Conservation (phyloP, 345 rosid genomes). For the Gossypium rotundifolium region DNA sequence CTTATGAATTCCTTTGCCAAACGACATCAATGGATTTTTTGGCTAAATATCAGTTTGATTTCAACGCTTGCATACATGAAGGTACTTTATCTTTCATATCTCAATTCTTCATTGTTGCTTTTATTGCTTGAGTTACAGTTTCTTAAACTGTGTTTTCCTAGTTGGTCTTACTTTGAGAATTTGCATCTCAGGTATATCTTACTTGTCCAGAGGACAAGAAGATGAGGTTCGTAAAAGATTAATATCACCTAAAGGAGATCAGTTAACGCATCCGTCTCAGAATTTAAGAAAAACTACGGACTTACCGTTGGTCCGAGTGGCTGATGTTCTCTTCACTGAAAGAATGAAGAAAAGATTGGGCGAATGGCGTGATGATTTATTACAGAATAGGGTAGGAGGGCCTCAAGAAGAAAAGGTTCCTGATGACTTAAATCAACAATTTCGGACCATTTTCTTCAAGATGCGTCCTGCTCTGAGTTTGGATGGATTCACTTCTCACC, state of each 20-base stretch:
- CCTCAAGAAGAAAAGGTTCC: conserved; percentile 18
- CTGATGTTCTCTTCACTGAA: conserved; percentile 65
- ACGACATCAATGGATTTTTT: conserved; percentile 79
- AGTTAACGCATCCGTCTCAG: conserved; percentile 10
- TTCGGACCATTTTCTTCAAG: conserved; percentile 55
- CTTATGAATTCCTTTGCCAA: conserved; percentile 81
- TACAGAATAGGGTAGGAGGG: conserved; percentile 28
- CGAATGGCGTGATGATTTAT: conserved; percentile 60
- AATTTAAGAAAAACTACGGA: conserved; percentile 29
- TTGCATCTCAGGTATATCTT: conserved; percentile 80
- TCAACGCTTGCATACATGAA: conserved; percentile 73
- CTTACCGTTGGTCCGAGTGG: conserved; percentile 37
- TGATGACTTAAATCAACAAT: conserved; percentile 29
- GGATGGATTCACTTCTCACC: conserved; percentile 69
- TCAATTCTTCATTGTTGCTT: not conserved
- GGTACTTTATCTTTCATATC: conserved; percentile 31
- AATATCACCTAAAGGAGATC: conserved; percentile 25
- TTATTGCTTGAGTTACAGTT: not conserved
- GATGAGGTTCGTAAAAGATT: conserved; percentile 40
- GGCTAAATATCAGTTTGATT: conserved; percentile 86
- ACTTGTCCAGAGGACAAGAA: conserved; percentile 87
- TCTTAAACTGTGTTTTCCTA: not conserved
- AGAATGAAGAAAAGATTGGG: conserved; percentile 64
- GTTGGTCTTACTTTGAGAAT: conserved; percentile 21
- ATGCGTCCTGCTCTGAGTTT: conserved; percentile 70